Percentiles rank a stretch among this genome's conserved stretches.
Conservation (phyloP, 2,329 filamentous ascomycete species). For the Xylaria digitata region DNA sequence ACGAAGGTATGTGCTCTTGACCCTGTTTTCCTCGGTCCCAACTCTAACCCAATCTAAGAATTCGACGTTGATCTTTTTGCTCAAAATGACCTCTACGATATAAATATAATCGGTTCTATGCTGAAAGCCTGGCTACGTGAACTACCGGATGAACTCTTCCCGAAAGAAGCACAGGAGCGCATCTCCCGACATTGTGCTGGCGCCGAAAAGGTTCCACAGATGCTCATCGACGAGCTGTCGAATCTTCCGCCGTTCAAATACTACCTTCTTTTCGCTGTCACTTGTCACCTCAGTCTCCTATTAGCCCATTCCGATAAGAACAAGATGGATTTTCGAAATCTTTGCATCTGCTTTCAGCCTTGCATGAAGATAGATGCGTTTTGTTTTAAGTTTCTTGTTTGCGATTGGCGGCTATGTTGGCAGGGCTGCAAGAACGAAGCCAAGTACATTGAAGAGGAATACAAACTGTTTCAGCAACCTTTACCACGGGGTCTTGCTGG, state of each 20-base stretch:
- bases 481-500: conserved; percentile 61
- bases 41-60: conserved; percentile 62
- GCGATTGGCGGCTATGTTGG: conserved; percentile 97
- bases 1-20: conserved; percentile 70
- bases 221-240: conserved; percentile 91
- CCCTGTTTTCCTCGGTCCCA: not conserved
- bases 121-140: conserved; percentile 96
- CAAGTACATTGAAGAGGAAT: conserved; percentile 78
- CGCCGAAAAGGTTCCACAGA: conserved; percentile 81
- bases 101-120: conserved; percentile 96
- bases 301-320: conserved; percentile 94
- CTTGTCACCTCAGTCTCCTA: conserved; percentile 91
- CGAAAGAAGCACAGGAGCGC: conserved; percentile 82
- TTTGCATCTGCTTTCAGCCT: conserved; percentile 97
- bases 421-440: conserved; percentile 94
- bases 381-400: conserved; percentile 94
- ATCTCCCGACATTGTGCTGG: conserved; percentile 84
- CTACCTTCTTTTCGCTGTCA: conserved; percentile 96
- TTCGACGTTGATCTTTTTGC: conserved; percentile 91
- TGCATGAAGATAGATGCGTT: conserved; percentile 96
- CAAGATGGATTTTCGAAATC: conserved; percentile 96
- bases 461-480: conserved; percentile 68
- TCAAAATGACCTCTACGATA: conserved; percentile 89
- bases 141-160: conserved; percentile 93
- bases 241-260: conserved; percentile 97